These are phyloP conservation scores for Hevea brasiliensis DNA, from an alignment of 345 rosid genomes.

Conservation along the genomic window DNA sequence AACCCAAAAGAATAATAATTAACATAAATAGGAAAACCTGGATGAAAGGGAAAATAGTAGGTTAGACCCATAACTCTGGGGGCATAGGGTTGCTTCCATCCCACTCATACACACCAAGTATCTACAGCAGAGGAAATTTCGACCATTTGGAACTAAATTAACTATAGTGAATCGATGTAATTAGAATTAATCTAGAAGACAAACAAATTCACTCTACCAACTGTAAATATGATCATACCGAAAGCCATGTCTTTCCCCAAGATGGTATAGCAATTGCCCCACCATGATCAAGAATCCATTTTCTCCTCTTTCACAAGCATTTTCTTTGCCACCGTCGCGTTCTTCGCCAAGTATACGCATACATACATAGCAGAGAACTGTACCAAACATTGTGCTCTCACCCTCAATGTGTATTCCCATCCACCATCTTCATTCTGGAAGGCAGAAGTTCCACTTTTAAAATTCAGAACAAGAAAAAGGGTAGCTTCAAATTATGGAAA, in stretches of 20 bases:
- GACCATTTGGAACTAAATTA: not conserved
- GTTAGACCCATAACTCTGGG: constrained; percentile 24
- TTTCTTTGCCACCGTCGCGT: constrained; percentile 8
- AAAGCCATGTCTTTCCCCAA: constrained; percentile 24
- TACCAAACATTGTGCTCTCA: not conserved
- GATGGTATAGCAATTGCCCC: constrained; percentile 5
- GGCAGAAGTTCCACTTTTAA: too few species aligned
- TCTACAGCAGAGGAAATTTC: constrained; percentile 13
- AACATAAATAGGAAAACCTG: constrained; percentile 14
- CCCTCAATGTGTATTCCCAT: constrained; percentile 8
- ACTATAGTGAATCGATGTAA: too few species aligned
- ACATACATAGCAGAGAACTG: constrained; percentile 7
- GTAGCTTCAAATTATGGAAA: not conserved
- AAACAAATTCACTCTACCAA: too few species aligned
- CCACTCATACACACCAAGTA: constrained; percentile 32
- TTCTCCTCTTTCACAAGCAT: constrained; percentile 21
- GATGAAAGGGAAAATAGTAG: constrained; percentile 17
- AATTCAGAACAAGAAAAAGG: not conserved
- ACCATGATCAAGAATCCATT: constrained; percentile 16
- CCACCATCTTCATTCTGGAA: constrained; percentile 1
- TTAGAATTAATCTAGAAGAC: too few species aligned
- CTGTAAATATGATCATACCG: constrained; percentile 6
- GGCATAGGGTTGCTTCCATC: constrained; percentile 30
- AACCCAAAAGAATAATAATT: not conserved
- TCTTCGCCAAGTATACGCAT: constrained; percentile 19